Evolutionary conservation across 441 rosid species (phyloP), one percentile per base, ranked within the genome.

Genomic region (Syzygium syzygioides): DNA sequence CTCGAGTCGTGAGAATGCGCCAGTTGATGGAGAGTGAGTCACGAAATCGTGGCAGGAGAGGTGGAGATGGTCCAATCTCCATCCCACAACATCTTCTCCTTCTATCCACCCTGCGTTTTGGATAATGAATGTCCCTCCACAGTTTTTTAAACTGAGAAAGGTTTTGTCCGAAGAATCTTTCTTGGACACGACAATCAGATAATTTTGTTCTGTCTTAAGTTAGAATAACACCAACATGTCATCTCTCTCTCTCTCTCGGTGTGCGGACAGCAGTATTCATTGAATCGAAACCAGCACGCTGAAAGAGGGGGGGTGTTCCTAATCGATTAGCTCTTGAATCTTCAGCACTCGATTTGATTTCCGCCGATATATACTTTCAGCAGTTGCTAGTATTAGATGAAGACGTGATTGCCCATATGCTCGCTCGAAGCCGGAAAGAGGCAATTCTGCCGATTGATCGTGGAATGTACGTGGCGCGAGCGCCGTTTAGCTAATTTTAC

Each of bases 361-460:
- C 0, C 79, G 4, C 7, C 34, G 0, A 30, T 41, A 41, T 7
- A 25, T 57, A 1, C 12, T 57, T 57, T 11, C 7, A 2, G 17
- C 28, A 9, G 17, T 26, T 13, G 3, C 15, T 4, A 0, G 34
- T 15, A 37, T 30, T 64, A 64, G 41, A 64, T 62, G 34, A 62
- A 62, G 18, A 3, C 10, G 5, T 6, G 19, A n/a, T 28, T 6
- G 1, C 2, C 15, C 8, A 62, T 62, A 4, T n/a, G 1, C 14
- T 62, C 2, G 0, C 14, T 34, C 2, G 5, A 1, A 60, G n/a
- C 12, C 4, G 0, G 13, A 60, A 14, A 14, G 19, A 11, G 34
- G 34, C 48, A 3, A 62, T n/a, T 14, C n/a, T n/a, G 34, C 28
- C 7, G 8, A 62, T n/a, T 6, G 4, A 62, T 53, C 6, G 18